Percentiles rank a stretch among this genome's conserved stretches.
These are phyloP conservation scores for Xylariaceae sp. DNA, from an alignment of 2,329 filamentous ascomycete genomes.

Conservation along the genomic window DNA sequence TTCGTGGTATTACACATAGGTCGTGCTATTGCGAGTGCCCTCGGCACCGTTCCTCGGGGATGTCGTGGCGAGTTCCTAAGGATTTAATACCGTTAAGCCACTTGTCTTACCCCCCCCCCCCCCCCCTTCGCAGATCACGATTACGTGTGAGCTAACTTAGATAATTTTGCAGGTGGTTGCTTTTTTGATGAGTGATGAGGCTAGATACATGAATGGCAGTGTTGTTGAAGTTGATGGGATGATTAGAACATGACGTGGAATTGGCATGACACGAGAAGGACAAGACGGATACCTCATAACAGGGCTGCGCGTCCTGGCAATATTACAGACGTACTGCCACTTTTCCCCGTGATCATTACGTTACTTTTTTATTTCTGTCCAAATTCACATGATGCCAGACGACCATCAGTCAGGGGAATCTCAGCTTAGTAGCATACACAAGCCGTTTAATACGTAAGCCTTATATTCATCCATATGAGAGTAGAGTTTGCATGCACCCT, in stretches of 20 bases:
- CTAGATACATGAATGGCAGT: slow-evolving; percentile 55
- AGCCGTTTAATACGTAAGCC: background rate
- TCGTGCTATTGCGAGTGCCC: background rate
- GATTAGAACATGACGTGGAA: slow-evolving; percentile 19
- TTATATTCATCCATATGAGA: background rate
- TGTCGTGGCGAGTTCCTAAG: too few species aligned
- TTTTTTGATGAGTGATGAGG: slow-evolving; percentile 40
- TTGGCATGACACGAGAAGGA: background rate
- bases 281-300: background rate
- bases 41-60: too few species aligned
- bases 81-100: too few species aligned
- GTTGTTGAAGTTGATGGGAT: slow-evolving; percentile 52
- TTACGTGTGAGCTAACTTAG: slow-evolving; percentile 3
- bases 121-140: too few species aligned
- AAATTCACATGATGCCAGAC: background rate
- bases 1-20: background rate
- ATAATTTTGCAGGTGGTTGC: slow-evolving; percentile 40
- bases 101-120: too few species aligned
- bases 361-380: background rate
- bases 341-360: background rate
- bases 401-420: background rate
- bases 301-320: background rate
- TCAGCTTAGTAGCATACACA: background rate
- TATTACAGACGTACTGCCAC: background rate
- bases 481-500: background rate